Conservation (phyloP, 805 yeast genomes). For the Kodamaea kaohsiungensis region DNA sequence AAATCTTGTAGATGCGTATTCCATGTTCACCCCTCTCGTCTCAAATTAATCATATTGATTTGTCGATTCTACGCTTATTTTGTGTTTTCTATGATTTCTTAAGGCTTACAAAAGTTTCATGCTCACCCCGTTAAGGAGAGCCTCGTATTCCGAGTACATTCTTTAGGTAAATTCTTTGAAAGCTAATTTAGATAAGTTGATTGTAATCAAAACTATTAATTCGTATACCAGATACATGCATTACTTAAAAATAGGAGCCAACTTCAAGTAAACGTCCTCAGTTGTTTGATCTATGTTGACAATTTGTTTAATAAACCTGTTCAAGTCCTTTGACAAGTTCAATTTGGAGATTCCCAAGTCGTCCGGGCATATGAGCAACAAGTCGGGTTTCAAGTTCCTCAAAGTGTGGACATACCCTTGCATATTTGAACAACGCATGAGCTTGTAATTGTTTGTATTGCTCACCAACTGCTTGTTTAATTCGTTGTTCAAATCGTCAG, state of each 20-base stretch:
- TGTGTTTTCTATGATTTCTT: not conserved
- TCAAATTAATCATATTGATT: too few species aligned
- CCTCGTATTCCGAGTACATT: not conserved
- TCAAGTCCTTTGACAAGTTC: constrained; percentile 35
- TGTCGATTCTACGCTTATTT: too few species aligned
- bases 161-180: too few species aligned
- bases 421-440: constrained; percentile 39
- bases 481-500: constrained; percentile 33
- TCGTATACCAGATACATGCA: constrained; percentile 1
- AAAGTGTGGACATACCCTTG: constrained; percentile 41
- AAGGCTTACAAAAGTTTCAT: not conserved
- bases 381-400: constrained; percentile 43
- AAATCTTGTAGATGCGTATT: not conserved
- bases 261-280: constrained; percentile 22
- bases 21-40: not conserved
- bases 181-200: not conserved
- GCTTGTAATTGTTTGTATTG: constrained; percentile 32
- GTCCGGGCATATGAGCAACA: constrained; percentile 40
- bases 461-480: constrained; percentile 11
- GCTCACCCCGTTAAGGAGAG: not conserved
- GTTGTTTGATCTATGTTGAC: constrained; percentile 27
- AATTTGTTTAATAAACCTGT: constrained; percentile 38
- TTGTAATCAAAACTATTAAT: not conserved
- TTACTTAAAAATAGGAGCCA: constrained; percentile 21
- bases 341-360: constrained; percentile 38